Base-by-base conservation (phyloP, 2,329 filamentous ascomycete species). In the Penicillium concentricum region DNA sequence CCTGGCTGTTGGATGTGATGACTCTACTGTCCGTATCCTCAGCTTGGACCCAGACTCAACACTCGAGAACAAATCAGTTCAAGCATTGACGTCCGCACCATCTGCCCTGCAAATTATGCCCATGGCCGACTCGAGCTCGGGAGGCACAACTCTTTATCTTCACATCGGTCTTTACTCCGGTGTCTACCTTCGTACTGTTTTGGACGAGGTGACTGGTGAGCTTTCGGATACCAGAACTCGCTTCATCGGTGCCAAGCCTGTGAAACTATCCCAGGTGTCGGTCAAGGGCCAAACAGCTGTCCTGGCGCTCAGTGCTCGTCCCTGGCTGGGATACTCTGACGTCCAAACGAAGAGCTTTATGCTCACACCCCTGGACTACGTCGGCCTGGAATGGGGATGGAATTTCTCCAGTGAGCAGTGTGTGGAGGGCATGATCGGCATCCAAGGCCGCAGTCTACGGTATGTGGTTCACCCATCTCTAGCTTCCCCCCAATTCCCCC, bases 341-440 rank as follows among this genome's bases (percentile, higher is more conserved):
- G 87, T 90, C 2, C 88, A 92, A 58, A 92, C 89, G 2, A 91
- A 90, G 69, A 87, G 87, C 37, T 96, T 97, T 69, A 91, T 95
- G 76, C 87, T 97, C 64, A 97, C 93, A 1, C 94, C 95, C 0
- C 78, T 99, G 30, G 91, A 90, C 72, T 97, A 96, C 68, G 87
- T 88, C 51, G 87, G 89, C 39, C 84, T 99, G 28, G 92, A 96
- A 73, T 97, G 91, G 81, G 92, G 90, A 4, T 96, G 92, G 88
- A 96, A 94, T 67, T 97, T 99, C 71, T 93, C 90, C 73, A 96
- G 92, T 70, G 91, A 96, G 72, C 90, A 96, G 73, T 96, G 92
- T 68, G 87, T 89, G 42, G 90, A 97, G 76, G 92, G 92, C 54
- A 93, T 97, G 81, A 93, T 97, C 52, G 92, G 92, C 58, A 93